Conservation (phyloP, 192 early-diverging fungal genomes). For the Radiomyces spectabilis region DNA sequence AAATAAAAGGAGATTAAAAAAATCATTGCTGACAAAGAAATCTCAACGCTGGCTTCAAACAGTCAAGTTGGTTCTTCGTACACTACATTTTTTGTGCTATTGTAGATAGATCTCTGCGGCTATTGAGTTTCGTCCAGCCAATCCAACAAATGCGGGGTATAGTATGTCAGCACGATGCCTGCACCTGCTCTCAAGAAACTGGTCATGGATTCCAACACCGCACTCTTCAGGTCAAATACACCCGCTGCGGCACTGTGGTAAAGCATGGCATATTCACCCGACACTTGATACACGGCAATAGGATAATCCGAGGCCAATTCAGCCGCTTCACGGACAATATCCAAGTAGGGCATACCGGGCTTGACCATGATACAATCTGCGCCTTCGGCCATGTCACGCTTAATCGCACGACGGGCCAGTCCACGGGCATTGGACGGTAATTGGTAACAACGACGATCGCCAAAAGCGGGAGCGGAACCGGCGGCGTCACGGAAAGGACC, state of each 20-base stretch:
- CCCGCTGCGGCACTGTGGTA: conserved; percentile 79
- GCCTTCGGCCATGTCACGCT: conserved; percentile 86
- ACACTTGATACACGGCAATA: conserved; percentile 96
- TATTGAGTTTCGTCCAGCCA: conserved; percentile 63
- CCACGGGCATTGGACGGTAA: conserved; percentile 84
- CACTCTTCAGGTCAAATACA: conserved; percentile 75
- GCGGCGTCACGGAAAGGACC: conserved; percentile 97
- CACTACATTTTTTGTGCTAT: too few species aligned
- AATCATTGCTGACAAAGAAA: neutral
- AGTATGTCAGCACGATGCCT: conserved; percentile 93
- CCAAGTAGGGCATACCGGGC: conserved; percentile 91
- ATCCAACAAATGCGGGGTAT: conserved; percentile 86
- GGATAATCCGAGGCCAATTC: conserved; percentile 76
- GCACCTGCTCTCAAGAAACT: conserved; percentile 84
- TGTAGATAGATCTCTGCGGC: too few species aligned
- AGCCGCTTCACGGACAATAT: conserved; percentile 84
- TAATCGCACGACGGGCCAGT: conserved; percentile 81
- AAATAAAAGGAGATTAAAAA: neutral
- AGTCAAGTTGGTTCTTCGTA: too few species aligned
- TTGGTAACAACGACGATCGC: conserved; percentile 94
- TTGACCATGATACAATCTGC: conserved; percentile 99
- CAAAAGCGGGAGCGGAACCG: conserved; percentile 83
- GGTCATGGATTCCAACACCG: conserved; percentile 83
- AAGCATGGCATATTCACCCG: conserved; percentile 77
- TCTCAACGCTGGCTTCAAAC: too few species aligned